Conservation (phyloP, 345 rosid genomes). For the Gossypium rotundifolium region DNA sequence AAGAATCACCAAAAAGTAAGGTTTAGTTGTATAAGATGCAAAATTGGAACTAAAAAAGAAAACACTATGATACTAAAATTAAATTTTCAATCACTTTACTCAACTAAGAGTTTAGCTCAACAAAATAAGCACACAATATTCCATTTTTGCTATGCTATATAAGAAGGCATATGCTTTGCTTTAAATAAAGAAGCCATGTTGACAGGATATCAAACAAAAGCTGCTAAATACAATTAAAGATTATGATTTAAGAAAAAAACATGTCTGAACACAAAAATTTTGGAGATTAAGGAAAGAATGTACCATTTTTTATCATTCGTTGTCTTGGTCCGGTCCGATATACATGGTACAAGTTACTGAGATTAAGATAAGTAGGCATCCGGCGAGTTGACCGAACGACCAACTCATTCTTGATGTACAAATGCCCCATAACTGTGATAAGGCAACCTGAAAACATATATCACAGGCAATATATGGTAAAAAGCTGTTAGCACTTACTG, state of each 20-base stretch:
- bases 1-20: too few relatives aligned
- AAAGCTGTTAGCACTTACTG: neutral
- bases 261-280: neutral
- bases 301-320: slow-evolving; percentile 24
- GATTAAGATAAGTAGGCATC: slow-evolving; percentile 61
- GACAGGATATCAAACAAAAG: neutral
- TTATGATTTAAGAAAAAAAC: neutral
- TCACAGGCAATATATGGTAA: neutral
- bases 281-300: neutral
- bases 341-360: slow-evolving; percentile 60
- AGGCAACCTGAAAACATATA: slow-evolving; percentile 42
- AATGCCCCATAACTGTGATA: slow-evolving; percentile 56
- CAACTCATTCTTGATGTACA: slow-evolving; percentile 33
- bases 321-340: slow-evolving; percentile 65
- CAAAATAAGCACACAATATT: too few relatives aligned
- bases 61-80: too few relatives aligned
- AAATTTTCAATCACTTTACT: too few relatives aligned
- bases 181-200: neutral
- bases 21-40: too few relatives aligned
- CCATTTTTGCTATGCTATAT: too few relatives aligned
- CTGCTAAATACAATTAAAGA: neutral
- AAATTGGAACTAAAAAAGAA: too few relatives aligned
- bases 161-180: too few relatives aligned
- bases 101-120: too few relatives aligned
- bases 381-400: slow-evolving; percentile 53